Percentiles rank a stretch among this genome's conserved stretches.
phyloP scores from a whole-genome alignment of 257 asterid genomes.

The Buddleja alternifolia region DNA sequence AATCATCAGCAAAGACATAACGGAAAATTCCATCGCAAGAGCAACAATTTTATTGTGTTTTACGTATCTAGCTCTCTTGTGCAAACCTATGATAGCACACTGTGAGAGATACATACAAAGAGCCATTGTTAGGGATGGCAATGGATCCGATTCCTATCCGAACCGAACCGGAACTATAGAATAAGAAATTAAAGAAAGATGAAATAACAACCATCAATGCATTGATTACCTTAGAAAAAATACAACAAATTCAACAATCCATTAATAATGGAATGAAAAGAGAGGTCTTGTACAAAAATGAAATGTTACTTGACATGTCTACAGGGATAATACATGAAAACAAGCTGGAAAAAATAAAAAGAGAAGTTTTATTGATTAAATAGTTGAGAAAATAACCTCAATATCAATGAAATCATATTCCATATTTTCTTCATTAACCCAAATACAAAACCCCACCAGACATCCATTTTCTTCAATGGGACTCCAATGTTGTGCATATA shows the following conservation, averaged over 20 bases:
- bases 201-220: neutral
- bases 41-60: too few species aligned
- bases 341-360: neutral
- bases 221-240: too few species aligned
- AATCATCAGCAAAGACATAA: too few species aligned
- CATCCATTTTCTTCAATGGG: constrained; percentile 43
- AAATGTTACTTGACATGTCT: constrained; percentile 25
- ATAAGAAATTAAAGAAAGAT: neutral
- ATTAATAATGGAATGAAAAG: constrained; percentile 2
- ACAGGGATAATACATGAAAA: constrained; percentile 23
- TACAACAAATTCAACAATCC: neutral
- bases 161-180: too few species aligned
- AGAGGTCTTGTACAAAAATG: constrained; percentile 27
- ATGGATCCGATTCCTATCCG: too few species aligned
- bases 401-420: constrained; percentile 37
- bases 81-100: too few species aligned
- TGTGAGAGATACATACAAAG: too few species aligned
- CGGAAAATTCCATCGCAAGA: too few species aligned
- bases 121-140: too few species aligned
- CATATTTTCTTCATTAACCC: constrained; percentile 51
- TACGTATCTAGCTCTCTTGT: too few species aligned
- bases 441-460: constrained; percentile 44
- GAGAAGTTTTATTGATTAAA: constrained; percentile 43
- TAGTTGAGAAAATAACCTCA: constrained; percentile 41
- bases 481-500: constrained; percentile 51